These are phyloP conservation scores for Gliomastix tumulicola DNA, from an alignment of 2,329 filamentous ascomycete species.

Conservation along the genomic window DNA sequence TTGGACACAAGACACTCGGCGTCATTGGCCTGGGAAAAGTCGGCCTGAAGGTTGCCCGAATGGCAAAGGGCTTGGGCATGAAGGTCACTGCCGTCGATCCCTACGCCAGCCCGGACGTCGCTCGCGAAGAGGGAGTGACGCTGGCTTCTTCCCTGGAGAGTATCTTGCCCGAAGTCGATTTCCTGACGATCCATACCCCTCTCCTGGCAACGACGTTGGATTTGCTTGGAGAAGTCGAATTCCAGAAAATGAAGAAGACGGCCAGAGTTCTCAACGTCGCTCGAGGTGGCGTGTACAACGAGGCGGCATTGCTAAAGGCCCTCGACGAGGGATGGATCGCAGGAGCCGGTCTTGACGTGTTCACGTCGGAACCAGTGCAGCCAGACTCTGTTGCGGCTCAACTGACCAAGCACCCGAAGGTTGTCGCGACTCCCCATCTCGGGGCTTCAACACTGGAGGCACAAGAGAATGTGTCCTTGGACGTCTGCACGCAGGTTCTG, in stretches of 20 bases:
- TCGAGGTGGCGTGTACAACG: constrained; percentile 73
- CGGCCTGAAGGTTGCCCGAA: constrained; percentile 71
- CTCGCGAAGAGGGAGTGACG: constrained; percentile 58
- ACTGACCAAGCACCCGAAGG: constrained; percentile 62
- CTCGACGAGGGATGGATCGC: constrained; percentile 65
- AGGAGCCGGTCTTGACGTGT: constrained; percentile 74
- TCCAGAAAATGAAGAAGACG: constrained; percentile 65
- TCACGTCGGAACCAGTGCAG: constrained; percentile 63
- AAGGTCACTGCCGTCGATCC: constrained; percentile 68
- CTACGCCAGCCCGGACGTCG: constrained; percentile 68
- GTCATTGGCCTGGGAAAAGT: constrained; percentile 81
- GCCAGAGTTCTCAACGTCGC: constrained; percentile 74
- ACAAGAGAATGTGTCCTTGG: constrained; percentile 76
- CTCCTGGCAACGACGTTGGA: constrained; percentile 71
- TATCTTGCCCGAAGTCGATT: constrained; percentile 62
- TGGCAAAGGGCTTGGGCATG: constrained; percentile 74
- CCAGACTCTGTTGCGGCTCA: constrained; percentile 48
- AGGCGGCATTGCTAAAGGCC: constrained; percentile 63
- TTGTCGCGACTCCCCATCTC: constrained; percentile 73
- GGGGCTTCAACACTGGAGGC: constrained; percentile 77
- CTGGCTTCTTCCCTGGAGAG: constrained; percentile 49
- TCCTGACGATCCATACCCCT: constrained; percentile 76
- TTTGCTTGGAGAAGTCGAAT: constrained; percentile 60
- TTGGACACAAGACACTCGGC: constrained; percentile 69
- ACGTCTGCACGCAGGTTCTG: constrained; percentile 74